These are phyloP conservation scores for Cylindrotheca fusiformis DNA, from an alignment of 108 stramenopile species.

Conservation along the genomic window DNA sequence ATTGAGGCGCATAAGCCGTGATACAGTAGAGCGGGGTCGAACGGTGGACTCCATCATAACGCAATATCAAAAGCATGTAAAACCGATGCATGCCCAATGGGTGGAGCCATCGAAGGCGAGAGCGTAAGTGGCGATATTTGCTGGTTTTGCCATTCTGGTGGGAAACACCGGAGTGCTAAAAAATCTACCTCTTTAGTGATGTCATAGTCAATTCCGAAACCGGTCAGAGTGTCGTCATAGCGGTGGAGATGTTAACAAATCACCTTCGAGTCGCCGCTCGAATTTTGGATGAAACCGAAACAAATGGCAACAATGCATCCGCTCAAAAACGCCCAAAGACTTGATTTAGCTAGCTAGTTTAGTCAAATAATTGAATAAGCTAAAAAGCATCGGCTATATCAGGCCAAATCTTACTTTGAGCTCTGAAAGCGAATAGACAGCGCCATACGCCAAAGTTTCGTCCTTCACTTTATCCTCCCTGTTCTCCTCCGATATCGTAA, in stretches of 20 bases:
- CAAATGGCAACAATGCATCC: not conserved
- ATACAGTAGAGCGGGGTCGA: constrained; percentile 81
- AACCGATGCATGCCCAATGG: constrained; percentile 92
- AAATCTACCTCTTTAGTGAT: constrained; percentile 42
- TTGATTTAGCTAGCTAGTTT: not conserved
- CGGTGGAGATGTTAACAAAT: constrained; percentile 67
- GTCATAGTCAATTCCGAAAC: constrained; percentile 75
- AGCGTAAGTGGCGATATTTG: constrained; percentile 23
- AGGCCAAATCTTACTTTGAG: not conserved
- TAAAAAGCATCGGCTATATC: too few species aligned
- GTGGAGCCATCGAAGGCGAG: constrained; percentile 89
- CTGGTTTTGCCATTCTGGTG: not conserved
- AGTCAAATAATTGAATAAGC: not conserved
- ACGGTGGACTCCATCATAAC: constrained; percentile 70
- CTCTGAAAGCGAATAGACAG: constrained; percentile 6
- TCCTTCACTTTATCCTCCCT: not conserved
- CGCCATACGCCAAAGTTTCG: constrained; percentile 7
- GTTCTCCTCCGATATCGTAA: constrained; percentile 20
- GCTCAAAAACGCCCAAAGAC: too few species aligned
- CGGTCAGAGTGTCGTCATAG: constrained; percentile 58
- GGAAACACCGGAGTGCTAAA: too few species aligned
- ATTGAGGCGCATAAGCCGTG: constrained; percentile 81
- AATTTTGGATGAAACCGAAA: not conserved
- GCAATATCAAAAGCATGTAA: constrained; percentile 86
- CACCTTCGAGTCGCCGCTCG: constrained; percentile 53